Evolutionary conservation across 2,329 filamentous ascomycete species (phyloP), one percentile per base, ranked within the genome.

Genomic region (Ilyonectria sp.): DNA sequence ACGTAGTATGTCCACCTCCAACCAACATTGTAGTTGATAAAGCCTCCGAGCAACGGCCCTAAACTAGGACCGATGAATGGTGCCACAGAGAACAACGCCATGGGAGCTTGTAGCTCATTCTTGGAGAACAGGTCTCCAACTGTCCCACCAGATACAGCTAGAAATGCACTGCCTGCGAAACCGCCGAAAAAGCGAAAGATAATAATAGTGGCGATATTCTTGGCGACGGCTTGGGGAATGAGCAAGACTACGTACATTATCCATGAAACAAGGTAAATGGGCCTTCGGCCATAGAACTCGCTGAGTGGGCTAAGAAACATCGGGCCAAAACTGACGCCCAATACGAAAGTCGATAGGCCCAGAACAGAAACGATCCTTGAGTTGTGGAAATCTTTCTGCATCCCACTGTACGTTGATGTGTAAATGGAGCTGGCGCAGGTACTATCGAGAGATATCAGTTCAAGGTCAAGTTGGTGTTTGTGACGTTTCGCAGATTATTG

Each of bases 341-440:
- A 86, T 54, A 97, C 94, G 76, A 94, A 98, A 1, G 92, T 86
- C 0, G 93, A 94, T 57, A 98, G 83, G 0, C 95, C 95, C 9
- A 97, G 80, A 4, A 94, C 94, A 13, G 92, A 93, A 26, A 97
- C 87, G 56, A 93, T 84, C 62, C 89, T 87, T 0, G 92, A 92
- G 74, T 88, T 88, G 71, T 88, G 82, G 74, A 97, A 97, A 65
- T 97, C 93, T 26, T 85, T 82, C 69, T 91, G 89, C 81, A 97
- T 89, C 79, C 95, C 92, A n/a, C 76, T 78, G 79, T 97, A 98
- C 0, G 93, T 96, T 13, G 90, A 89, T 0, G 94, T 95, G 80
- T 98, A 97, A 74, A 97, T 90, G n/a, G 94, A 96, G 54, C 92
- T 95, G 2, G 93, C 90, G 78, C 92, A 94, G 9, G 94, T 97